Conservation (phyloP, 2,329 filamentous ascomycete genomes). For the Tolypocladium tropicale region DNA sequence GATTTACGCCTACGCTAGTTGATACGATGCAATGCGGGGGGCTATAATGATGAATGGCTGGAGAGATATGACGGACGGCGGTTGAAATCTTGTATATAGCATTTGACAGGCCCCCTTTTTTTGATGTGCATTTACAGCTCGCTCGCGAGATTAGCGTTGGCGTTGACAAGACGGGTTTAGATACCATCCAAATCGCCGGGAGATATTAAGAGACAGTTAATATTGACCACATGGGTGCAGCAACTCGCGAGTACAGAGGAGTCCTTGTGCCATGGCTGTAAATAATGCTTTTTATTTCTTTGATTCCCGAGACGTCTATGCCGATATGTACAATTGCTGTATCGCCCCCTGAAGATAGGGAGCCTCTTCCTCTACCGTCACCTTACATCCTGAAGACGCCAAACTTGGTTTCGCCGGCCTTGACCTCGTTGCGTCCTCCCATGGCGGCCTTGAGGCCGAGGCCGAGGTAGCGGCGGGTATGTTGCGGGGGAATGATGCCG, state of each 20-base stretch:
- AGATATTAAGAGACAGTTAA: background rate
- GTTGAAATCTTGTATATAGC: conserved; percentile 16
- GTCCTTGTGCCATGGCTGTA: background rate
- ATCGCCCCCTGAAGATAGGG: background rate
- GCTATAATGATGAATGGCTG: conserved; percentile 2
- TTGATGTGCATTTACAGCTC: conserved; percentile 16
- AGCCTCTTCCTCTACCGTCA: background rate
- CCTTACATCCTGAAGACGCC: conserved; percentile 74
- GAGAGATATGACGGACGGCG: conserved; percentile 5
- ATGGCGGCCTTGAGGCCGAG: conserved; percentile 63
- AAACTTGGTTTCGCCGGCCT: conserved; percentile 56
- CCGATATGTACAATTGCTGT: background rate
- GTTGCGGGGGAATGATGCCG: conserved; percentile 67
- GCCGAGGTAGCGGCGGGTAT: conserved; percentile 63
- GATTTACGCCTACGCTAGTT: background rate
- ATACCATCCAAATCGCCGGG: conserved; percentile 9
- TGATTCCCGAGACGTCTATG: background rate
- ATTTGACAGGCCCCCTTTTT: conserved; percentile 8
- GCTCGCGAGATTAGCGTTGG: conserved; percentile 18
- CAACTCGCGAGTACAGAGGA: background rate
- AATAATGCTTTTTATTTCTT: background rate
- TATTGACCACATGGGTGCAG: background rate
- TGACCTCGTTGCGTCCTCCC: conserved; percentile 53
- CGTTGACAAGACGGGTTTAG: conserved; percentile 13
- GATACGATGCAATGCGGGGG: conserved; percentile 1